phyloP scores from a whole-genome alignment of 495 filamentous ascomycete species.

The Margaritispora aquatica region DNA sequence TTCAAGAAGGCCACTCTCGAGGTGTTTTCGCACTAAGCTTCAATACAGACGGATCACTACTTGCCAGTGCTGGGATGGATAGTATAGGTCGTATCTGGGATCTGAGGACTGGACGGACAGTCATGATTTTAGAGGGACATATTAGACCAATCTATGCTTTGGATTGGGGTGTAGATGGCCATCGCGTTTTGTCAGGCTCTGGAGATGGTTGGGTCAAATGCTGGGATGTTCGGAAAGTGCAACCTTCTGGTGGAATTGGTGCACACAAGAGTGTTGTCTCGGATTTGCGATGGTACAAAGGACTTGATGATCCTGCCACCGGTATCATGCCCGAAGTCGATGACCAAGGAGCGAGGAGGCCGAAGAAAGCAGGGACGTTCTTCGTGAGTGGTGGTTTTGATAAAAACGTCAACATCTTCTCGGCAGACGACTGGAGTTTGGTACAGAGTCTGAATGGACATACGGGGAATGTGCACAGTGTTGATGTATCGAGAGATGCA shows the following conservation, averaged over 20 bases:
- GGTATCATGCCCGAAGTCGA: conserved; percentile 52
- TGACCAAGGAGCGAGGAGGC: conserved; percentile 54
- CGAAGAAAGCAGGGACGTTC: conserved; percentile 74
- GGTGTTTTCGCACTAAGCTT: conserved; percentile 87
- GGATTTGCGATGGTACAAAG: conserved; percentile 92
- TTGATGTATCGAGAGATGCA: conserved; percentile 77
- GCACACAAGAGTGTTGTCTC: conserved; percentile 90
- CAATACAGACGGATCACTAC: conserved; percentile 82
- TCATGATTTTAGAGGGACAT: conserved; percentile 93
- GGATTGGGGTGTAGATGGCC: conserved; percentile 88
- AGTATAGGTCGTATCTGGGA: conserved; percentile 97
- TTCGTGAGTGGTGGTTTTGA: conserved; percentile 90
- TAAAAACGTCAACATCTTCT: conserved; percentile 91
- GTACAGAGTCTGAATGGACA: conserved; percentile 86
- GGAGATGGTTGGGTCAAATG: conserved; percentile 95
- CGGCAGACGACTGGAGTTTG: conserved; percentile 90
- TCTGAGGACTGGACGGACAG: conserved; percentile 83
- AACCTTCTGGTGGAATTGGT: conserved; percentile 74
- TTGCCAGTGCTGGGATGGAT: conserved; percentile 87
- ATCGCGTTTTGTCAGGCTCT: conserved; percentile 82
- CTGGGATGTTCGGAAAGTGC: conserved; percentile 91
- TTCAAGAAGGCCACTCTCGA: conserved; percentile 92
- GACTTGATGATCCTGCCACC: conserved; percentile 55
- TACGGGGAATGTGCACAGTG: conserved; percentile 82
- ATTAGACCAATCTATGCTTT: conserved; percentile 88